Conservation (phyloP, 208 protist species). For the Leishmania major region DNA sequence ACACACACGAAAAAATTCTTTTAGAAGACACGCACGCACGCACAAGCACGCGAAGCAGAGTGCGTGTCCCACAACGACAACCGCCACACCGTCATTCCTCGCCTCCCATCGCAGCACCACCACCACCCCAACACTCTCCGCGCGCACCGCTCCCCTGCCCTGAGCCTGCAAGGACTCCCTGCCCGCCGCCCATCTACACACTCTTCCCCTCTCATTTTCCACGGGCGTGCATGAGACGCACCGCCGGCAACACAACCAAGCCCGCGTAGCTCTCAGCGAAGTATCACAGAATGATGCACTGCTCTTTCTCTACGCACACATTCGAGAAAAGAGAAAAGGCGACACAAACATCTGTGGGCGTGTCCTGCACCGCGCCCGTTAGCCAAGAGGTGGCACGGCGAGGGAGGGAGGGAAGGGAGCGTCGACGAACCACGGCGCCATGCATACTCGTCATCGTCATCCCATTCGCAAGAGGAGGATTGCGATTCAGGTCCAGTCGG, state of each 20-base stretch:
- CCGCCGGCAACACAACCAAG: neutral
- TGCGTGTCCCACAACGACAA: neutral
- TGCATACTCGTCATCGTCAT: neutral
- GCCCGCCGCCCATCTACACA: neutral
- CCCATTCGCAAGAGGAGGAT: neutral
- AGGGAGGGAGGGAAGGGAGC: neutral
- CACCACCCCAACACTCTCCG: neutral
- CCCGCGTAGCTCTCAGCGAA: neutral
- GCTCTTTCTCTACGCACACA: neutral
- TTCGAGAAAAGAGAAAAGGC: neutral
- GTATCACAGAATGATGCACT: neutral
- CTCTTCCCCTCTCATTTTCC: neutral
- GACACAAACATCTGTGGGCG: neutral
- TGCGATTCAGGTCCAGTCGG: neutral
- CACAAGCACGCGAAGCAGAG: neutral
- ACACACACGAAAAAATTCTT: neutral
- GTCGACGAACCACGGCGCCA: neutral
- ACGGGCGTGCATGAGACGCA: neutral
- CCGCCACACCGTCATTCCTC: neutral
- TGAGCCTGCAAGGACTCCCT: neutral
- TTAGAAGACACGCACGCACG: too few species aligned
- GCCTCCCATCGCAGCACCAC: neutral
- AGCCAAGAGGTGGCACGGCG: neutral
- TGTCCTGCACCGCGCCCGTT: neutral
- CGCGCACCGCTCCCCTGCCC: neutral